Percentiles rank a stretch among this genome's conserved stretches.
phyloP scores from a whole-genome alignment of 2,329 filamentous ascomycete species.

The Botrytis medusae region DNA sequence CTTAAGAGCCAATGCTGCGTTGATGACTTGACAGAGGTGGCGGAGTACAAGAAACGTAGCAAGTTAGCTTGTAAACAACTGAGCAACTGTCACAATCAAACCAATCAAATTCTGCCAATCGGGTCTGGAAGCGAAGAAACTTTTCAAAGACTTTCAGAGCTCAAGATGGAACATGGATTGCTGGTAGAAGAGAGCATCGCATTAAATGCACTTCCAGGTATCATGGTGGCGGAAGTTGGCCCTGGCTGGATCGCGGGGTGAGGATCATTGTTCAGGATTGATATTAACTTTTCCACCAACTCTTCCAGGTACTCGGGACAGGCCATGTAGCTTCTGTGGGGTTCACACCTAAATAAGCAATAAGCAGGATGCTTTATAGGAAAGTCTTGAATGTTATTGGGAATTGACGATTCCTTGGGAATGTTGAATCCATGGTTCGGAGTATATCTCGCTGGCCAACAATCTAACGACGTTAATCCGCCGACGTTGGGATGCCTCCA shows the following conservation, averaged over 20 bases:
- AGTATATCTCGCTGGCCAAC: not conserved
- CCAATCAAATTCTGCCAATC: not conserved
- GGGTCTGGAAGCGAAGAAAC: not conserved
- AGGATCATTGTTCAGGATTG: constrained; percentile 8
- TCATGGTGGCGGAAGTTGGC: not conserved
- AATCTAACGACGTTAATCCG: not conserved
- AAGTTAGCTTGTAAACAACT: not conserved
- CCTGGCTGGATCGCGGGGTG: constrained; percentile 12
- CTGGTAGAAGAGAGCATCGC: not conserved
- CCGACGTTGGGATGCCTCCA: not conserved
- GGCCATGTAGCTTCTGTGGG: not conserved
- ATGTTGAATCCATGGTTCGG: not conserved
- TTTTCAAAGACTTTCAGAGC: not conserved
- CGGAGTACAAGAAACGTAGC: not conserved
- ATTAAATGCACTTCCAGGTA: not conserved
- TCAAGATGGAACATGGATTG: not conserved
- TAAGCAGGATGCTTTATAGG: no score
- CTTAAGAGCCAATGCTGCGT: not conserved
- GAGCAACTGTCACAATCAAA: not conserved
- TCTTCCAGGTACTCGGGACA: not conserved
- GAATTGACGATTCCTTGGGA: not conserved
- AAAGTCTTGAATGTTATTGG: not conserved
- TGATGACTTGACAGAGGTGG: not conserved
- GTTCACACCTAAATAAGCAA: not conserved
- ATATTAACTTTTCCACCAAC: not conserved